phyloP scores from a whole-genome alignment of 2,329 filamentous ascomycete genomes.

The Paraphaeosphaeria sporulosa region DNA sequence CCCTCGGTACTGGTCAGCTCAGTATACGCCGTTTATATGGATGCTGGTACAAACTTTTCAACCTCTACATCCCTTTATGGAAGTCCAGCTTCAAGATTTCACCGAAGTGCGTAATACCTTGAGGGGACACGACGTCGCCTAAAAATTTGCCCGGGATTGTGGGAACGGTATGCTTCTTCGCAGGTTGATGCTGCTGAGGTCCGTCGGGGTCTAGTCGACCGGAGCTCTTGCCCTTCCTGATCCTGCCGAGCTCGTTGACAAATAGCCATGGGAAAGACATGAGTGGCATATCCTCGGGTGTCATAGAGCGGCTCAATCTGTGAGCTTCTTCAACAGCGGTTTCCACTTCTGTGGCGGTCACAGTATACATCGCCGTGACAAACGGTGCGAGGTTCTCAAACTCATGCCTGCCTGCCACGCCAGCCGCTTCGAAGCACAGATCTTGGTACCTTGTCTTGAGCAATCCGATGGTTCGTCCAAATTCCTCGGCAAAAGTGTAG shows the following conservation, averaged over 20 bases:
- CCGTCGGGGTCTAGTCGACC: neutral
- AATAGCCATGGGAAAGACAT: conserved; percentile 98
- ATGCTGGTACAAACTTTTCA: neutral
- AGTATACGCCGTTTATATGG: neutral
- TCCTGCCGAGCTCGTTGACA: conserved; percentile 71
- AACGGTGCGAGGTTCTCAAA: conserved; percentile 68
- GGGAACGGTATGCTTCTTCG: conserved; percentile 24
- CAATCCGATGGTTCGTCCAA: conserved; percentile 71
- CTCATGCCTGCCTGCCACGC: conserved; percentile 50
- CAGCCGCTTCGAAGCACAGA: conserved; percentile 70
- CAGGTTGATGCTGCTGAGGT: conserved; percentile 12
- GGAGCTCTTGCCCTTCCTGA: conserved; percentile 58
- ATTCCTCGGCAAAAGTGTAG: conserved; percentile 87
- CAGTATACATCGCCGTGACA: conserved; percentile 85
- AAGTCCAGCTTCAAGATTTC: conserved; percentile 46
- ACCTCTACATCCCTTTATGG: neutral
- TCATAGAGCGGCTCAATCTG: conserved; percentile 48
- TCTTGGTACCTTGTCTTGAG: conserved; percentile 75
- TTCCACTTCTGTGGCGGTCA: conserved; percentile 76
- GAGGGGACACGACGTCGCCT: conserved; percentile 40
- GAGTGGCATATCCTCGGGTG: conserved; percentile 72
- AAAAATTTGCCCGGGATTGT: neutral
- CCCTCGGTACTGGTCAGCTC: neutral
- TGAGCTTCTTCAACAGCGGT: conserved; percentile 63
- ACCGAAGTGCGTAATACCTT: conserved; percentile 44